Evolutionary conservation across 2,329 filamentous ascomycete species (phyloP), one percentile per base, ranked within the genome.

Genomic region (Colletotrichum sp.): DNA sequence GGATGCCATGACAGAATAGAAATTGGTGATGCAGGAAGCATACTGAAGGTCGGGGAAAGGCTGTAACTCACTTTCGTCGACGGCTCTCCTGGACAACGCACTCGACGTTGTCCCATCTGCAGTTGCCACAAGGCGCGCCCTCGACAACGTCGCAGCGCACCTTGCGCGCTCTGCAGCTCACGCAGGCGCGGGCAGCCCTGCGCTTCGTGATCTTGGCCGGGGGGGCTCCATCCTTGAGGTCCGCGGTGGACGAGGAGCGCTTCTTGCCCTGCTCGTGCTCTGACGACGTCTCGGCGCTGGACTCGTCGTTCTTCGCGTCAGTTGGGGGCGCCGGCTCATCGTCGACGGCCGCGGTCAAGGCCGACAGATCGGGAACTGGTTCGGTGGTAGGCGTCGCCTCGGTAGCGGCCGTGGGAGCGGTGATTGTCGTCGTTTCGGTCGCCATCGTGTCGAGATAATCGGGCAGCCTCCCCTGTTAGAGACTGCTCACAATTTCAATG

Each of bases 121-220:
- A 98, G 85, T 98, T 98, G 72, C 95, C 96, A 84, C 95, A 98
- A 2, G 95, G 95, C 59, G 93, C 93, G 65, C 94, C 94, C 84
- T 98, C 95, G 75, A 97, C 95, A 72, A 98, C 96, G 87, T 98
- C 96, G 87, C 96, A 98, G 73, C 96, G 92, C 57, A 98, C 96
- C 84, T 98, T 98, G 82, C 96, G 93, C 73, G 94, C 93, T 81
- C 96, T 92, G 86, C 96, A 98, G 80, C 94, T 95, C 78, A 95
- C 95, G 84, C 96, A 98, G 21, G 96, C 96, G 80, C 96, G 95
- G 12, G 96, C 95, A n/a, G 96, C 96, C 82, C 96, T 92, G 81
- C 96, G 91, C 86, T 98, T 98, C 69, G 87, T 91, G 77, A 89
- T 81, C 82, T 92, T 92, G 76, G 85, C 82, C 13, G 85, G 81